Evolutionary conservation across 257 asterid species (phyloP).

Genomic region (Craterostigma plantagineum): DNA sequence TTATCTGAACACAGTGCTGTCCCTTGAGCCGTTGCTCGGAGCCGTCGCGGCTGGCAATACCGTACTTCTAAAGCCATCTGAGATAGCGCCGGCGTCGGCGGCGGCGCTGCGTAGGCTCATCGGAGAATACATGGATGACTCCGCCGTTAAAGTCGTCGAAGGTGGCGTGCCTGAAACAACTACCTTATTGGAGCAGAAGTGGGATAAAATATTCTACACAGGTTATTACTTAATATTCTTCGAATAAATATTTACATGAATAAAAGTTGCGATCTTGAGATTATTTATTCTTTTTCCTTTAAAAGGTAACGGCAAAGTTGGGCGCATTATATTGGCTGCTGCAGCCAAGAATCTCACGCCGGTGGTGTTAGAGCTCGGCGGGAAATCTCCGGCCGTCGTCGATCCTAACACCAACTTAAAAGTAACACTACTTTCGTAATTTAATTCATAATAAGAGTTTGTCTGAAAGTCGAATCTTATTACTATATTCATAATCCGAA

Average conservation of each 20-base stretch:
- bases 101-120: conserved; percentile 43
- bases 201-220: conserved; percentile 72
- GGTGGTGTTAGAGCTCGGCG: conserved; percentile 80
- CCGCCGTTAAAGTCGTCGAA: conserved; percentile 63
- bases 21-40: conserved; percentile 82
- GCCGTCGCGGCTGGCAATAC: conserved; percentile 90
- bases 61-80: conserved; percentile 63
- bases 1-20: conserved; percentile 42
- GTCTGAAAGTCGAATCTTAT: too few species aligned
- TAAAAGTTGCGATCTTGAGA: too few species aligned
- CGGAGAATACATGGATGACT: conserved; percentile 44
- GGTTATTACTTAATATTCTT: conserved; percentile 15
- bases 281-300: too few species aligned
- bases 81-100: conserved; percentile 46
- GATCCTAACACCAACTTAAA: conserved; percentile 45
- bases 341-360: conserved; percentile 92
- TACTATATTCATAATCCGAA: too few species aligned
- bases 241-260: too few species aligned
- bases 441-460: too few species aligned
- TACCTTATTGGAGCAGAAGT: conserved; percentile 43
- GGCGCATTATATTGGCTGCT: conserved; percentile 63
- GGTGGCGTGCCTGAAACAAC: conserved; percentile 43
- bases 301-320: conserved; percentile 44
- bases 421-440: conserved; percentile 24
- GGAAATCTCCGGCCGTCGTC: conserved; percentile 66